Evolutionary conservation across 495 filamentous ascomycete genomes (phyloP), one percentile per base, ranked within the genome.

Genomic region (Neurospora sublineolata): DNA sequence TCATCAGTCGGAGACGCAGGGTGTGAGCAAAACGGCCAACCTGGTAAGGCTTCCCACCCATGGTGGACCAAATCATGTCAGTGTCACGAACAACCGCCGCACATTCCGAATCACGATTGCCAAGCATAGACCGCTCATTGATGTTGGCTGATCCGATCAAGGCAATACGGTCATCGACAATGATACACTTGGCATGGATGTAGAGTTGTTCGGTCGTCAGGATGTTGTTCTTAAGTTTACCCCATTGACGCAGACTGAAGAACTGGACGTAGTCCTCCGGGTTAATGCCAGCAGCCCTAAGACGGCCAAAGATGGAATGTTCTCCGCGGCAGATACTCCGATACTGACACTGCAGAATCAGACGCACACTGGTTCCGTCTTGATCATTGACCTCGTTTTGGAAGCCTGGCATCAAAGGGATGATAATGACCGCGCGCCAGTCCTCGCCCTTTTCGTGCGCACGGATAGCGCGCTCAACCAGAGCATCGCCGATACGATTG

Each of bases 111-210:
- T 99, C 95, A 73, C 96, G 86, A 20, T 87, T 88, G 41, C 95
- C 95, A 27, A 97, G 78, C 93, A 99, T 94, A 14, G 94, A 97
- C 37, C 95, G 91, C 78, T 99, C 95, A 77, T 99, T 99, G 83
- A 99, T 99, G 78, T 99, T 99, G 37, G 95, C 96, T 44, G 94
- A 97, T 20, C 95, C 95, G 76, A 99, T 99, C 70, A 99, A 90
- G 30, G 90, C 94, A 74, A 94, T 88, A 39, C 94, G 87, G 76
- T 99, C 95, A 80, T 99, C 95, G 4, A 97, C 95, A 71, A 99
- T 87, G 88, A 98, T 97, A 75, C 90, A 93, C 77, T 99, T 99
- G 64, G 95, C 95, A 75, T 99, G 95, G 67, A 99, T 98, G 75
- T 99, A 99, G 3, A 99, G 87, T 81, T 98, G 95, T 79, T 99